Conservation (phyloP, 768 basidiomycete genomes). For the Suillus weaverae region DNA sequence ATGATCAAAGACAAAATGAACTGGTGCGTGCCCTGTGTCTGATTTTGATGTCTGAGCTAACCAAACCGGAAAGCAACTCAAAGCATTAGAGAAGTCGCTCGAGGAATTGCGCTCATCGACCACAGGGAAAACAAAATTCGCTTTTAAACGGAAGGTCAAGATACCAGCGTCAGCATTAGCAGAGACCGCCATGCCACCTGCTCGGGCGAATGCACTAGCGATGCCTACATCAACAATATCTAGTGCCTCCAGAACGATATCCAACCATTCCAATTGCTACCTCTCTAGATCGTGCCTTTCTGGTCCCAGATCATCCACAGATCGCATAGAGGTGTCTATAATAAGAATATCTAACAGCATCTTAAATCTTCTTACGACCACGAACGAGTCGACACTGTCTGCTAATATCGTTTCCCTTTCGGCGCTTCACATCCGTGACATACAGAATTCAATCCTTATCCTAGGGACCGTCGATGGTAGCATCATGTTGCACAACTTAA, state of each 20-base stretch:
- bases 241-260: constrained; percentile 41
- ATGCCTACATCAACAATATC: not conserved
- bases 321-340: constrained; percentile 57
- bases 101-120: constrained; percentile 49
- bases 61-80: constrained; percentile 57
- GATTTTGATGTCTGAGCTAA: constrained; percentile 4
- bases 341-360: constrained; percentile 68
- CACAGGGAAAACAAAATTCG: constrained; percentile 60
- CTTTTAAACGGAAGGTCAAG: constrained; percentile 56
- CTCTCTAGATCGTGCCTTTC: constrained; percentile 38
- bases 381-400: constrained; percentile 13
- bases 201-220: not conserved
- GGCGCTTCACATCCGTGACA: constrained; percentile 48
- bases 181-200: constrained; percentile 7
- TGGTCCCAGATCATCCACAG: constrained; percentile 38
- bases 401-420: constrained; percentile 36
- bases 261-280: constrained; percentile 45
- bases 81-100: constrained; percentile 54
- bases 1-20: constrained; percentile 75
- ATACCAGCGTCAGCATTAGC: constrained; percentile 15
- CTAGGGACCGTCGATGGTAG: constrained; percentile 70
- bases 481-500: constrained; percentile 65
- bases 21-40: constrained; percentile 43
- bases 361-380: constrained; percentile 56
- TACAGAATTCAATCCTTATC: constrained; percentile 55